phyloP scores from a whole-genome alignment of 805 yeast genomes.

The Candida boidinii region DNA sequence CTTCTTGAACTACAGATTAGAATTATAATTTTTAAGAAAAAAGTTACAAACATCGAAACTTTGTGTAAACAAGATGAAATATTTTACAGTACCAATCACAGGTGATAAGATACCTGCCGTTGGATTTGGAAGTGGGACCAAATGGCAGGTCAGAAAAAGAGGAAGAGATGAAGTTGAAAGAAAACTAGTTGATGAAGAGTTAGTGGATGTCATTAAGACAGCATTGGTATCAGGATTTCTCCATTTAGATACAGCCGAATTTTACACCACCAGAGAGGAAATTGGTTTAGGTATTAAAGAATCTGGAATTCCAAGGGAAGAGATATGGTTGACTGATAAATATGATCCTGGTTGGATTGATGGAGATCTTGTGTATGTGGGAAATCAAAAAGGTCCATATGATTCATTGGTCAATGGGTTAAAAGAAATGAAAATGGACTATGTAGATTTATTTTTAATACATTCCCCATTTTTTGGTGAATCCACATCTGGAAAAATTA shows the following conservation, averaged over 20 bases:
- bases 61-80: too few species aligned
- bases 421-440: slow-evolving; percentile 38
- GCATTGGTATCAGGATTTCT: slow-evolving; percentile 46
- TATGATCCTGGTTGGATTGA: slow-evolving; percentile 33
- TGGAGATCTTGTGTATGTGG: slow-evolving; percentile 12
- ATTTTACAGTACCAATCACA: too few species aligned
- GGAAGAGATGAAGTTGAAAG: slow-evolving; percentile 9
- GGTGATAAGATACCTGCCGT: slow-evolving; percentile 14
- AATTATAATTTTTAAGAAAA: too few species aligned
- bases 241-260: slow-evolving; percentile 63
- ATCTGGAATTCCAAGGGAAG: slow-evolving; percentile 35
- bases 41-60: too few species aligned
- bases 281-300: slow-evolving; percentile 44
- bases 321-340: slow-evolving; percentile 55
- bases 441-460: slow-evolving; percentile 53
- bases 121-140: slow-evolving; percentile 51
- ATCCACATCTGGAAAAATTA: slow-evolving; percentile 33
- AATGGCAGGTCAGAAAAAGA: slow-evolving; percentile 35
- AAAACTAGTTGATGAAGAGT: slow-evolving; percentile 23
- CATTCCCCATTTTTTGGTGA: slow-evolving; percentile 46
- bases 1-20: too few species aligned
- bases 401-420: slow-evolving; percentile 40
- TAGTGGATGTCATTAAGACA: slow-evolving; percentile 34
- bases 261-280: slow-evolving; percentile 54
- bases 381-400: slow-evolving; percentile 29